Evolutionary conservation across 176 grass and related monocot species (phyloP), one percentile per base, ranked within the genome.

Genomic region (Oryza meyeriana): DNA sequence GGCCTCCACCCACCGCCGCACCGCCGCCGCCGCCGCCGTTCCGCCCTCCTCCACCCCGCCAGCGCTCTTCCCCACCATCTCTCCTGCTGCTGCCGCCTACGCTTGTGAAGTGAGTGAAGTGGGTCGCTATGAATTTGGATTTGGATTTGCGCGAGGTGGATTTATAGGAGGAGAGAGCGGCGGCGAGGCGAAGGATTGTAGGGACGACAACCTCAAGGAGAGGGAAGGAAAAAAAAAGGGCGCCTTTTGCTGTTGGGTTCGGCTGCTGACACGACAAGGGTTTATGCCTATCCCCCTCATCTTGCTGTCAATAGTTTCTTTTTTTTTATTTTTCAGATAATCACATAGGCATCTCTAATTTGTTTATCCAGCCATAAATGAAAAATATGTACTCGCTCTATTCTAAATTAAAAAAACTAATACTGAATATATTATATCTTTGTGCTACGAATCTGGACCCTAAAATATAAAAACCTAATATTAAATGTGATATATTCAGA

Each of bases 1-100:
- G 47, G 78, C 74, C 39, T 90, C 84, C 47, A 86, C 61, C 88
- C 84, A 90, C 31, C 72, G 82, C 82, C 92, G 79, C 79, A 93
- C 8, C 25, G 84, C 78, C 75, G 29, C 66, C 78, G 61, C 81
- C 71, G 87, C 90, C 10, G 6, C 45, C 34, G 50, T 38, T 24
- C 69, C 47, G 22, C 32, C 61, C 35, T 57, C 64, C 59, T 45
- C 59, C 52, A 3, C 78, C 55, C 75, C 78, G 75, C 86, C 68
- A 3, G 67, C 55, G 63, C 68, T 44, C 40, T 29, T 82, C 27
- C 26, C 70, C 47, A 79, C 75, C 88, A 83, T 84, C 79, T 63
- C 69, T 36, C 1, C 69, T 32, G 10, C 17, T 35, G 4, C 66
- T 14, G 13, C 4, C 22, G 39, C 26, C 40, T 20, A 28, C 41